Percentiles rank a stretch among this genome's conserved stretches.
phyloP scores from a whole-genome alignment of 1,284 basidiomycete species.

The Xanthoconium separans region DNA sequence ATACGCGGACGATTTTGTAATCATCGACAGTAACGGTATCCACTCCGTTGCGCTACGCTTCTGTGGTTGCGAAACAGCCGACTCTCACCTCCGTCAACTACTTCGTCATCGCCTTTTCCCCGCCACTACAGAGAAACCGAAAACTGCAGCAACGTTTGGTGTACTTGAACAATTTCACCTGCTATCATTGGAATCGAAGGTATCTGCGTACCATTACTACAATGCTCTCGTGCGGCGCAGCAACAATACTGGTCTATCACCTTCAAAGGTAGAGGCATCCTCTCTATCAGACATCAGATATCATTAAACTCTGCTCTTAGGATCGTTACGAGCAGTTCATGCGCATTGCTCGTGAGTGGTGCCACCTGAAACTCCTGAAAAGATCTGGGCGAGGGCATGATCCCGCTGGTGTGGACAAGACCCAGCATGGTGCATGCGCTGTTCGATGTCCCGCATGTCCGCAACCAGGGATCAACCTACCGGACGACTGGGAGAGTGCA shows the following conservation, averaged over 20 bases:
- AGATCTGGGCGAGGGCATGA: neutral
- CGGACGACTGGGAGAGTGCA: neutral
- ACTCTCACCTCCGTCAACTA: neutral
- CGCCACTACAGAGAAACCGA: neutral
- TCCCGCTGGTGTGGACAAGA: neutral
- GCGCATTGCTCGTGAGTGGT: neutral
- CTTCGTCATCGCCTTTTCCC: neutral
- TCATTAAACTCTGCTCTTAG: neutral
- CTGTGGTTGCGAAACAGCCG: neutral
- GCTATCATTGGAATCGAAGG: neutral
- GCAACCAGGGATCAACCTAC: neutral
- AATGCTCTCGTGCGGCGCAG: neutral
- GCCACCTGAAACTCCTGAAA: neutral
- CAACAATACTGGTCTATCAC: neutral
- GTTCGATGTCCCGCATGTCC: neutral
- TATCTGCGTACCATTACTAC: neutral
- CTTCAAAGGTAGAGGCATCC: too few relatives aligned
- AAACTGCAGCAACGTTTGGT: neutral
- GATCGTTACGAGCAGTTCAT: neutral
- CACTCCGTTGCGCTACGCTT: neutral
- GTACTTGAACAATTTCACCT: neutral
- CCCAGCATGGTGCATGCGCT: neutral
- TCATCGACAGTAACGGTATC: neutral
- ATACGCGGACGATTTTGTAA: neutral
- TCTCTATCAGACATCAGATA: too few relatives aligned